A percentile compares a stretch with the other conserved stretches of the same genome.
phyloP scores from a whole-genome alignment of 2,329 filamentous ascomycete genomes.

The Massarina eburnea region DNA sequence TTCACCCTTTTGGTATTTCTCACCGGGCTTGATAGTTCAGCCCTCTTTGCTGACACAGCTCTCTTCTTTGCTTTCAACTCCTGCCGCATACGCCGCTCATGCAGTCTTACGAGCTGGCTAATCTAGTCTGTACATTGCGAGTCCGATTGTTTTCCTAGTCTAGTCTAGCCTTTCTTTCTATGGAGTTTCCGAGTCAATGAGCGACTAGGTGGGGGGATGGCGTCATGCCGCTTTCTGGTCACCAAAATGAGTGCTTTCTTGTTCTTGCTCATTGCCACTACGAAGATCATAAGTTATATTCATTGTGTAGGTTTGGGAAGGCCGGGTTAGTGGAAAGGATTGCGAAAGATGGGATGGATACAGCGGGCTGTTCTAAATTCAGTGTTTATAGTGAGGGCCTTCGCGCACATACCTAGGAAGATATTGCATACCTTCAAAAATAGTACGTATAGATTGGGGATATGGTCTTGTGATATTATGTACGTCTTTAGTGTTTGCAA shows the following conservation, averaged over 20 bases:
- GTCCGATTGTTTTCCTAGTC: neutral
- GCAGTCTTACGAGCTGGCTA: neutral
- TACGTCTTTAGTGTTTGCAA: too few species aligned
- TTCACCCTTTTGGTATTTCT: conserved; percentile 9
- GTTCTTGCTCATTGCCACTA: neutral
- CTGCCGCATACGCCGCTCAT: neutral
- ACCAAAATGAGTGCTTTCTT: neutral
- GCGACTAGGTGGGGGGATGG: conserved; percentile 7
- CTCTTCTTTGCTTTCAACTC: conserved; percentile 8
- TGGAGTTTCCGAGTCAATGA: neutral
- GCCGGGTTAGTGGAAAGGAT: neutral
- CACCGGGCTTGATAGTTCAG: conserved; percentile 35
- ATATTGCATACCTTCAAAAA: too few species aligned
- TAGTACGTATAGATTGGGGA: too few species aligned
- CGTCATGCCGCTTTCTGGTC: neutral
- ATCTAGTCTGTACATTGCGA: neutral
- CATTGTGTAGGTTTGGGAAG: neutral
- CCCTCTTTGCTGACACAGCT: conserved; percentile 22
- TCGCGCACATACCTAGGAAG: too few species aligned
- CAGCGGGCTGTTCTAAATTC: too few species aligned
- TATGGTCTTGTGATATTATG: too few species aligned
- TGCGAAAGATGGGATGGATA: too few species aligned
- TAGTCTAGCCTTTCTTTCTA: too few species aligned
- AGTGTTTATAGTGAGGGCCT: too few species aligned
- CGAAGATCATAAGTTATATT: neutral